Percentiles rank a stretch among this genome's conserved stretches.
Conservation (phyloP, 2,329 filamentous ascomycete species). For the Arachnopeziza araneosa region DNA sequence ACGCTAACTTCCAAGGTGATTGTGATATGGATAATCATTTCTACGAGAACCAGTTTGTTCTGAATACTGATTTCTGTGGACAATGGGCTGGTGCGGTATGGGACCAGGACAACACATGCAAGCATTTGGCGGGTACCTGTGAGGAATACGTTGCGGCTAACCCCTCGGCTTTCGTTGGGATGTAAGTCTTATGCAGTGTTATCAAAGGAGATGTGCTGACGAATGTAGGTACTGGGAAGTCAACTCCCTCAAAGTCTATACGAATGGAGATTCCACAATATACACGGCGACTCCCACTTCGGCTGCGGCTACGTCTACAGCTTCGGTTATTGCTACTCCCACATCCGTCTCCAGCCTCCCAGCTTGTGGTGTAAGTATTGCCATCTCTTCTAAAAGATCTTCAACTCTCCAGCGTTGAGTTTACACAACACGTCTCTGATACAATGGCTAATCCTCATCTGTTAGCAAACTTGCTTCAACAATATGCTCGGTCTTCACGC, state of each 20-base stretch:
- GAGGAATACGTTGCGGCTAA: conserved; percentile 24
- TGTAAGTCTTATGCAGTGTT: background rate
- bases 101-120: conserved; percentile 14
- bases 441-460: background rate
- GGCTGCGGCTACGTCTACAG: background rate
- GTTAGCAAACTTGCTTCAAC: background rate
- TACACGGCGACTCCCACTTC: background rate
- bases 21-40: conserved; percentile 67
- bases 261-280: background rate
- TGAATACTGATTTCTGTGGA: conserved; percentile 74
- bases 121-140: conserved; percentile 47
- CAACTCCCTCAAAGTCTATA: conserved; percentile 26
- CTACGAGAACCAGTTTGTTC: conserved; percentile 62
- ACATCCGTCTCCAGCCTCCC: background rate
- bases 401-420: background rate
- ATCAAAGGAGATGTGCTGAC: background rate
- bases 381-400: background rate
- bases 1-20: conserved; percentile 45
- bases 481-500: background rate
- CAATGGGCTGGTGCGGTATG: conserved; percentile 40
- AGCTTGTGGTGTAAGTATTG: background rate
- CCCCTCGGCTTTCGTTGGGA: conserved; percentile 18
- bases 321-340: background rate
- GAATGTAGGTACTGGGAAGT: conserved; percentile 20
- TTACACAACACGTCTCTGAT: too few species aligned